Percentiles rank a stretch among this genome's conserved stretches.
phyloP scores from a whole-genome alignment of 345 rosid genomes.

The Carallia brachiata region DNA sequence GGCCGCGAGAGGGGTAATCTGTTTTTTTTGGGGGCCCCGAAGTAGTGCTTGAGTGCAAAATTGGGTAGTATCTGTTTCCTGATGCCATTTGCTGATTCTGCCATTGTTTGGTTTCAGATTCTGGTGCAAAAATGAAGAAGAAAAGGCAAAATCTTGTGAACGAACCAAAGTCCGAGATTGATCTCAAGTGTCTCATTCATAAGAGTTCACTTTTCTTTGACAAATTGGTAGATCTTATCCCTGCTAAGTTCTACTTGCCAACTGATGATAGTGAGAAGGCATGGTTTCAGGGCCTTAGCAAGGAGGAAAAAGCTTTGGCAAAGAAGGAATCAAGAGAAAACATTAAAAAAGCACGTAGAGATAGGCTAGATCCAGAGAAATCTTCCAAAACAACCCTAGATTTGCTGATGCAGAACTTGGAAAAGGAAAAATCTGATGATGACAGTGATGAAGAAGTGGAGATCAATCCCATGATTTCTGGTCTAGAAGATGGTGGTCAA shows the following conservation, averaged over 20 bases:
- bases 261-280: constrained; percentile 64
- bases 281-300: constrained; percentile 83
- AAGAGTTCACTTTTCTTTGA: constrained; percentile 61
- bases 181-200: constrained; percentile 50
- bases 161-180: constrained; percentile 12
- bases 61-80: not conserved
- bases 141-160: constrained; percentile 25
- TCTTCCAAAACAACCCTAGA: constrained; percentile 54
- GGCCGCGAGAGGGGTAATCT: too few species aligned
- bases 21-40: too few species aligned
- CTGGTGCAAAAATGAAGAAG: constrained; percentile 42
- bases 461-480: constrained; percentile 33
- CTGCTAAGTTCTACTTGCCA: constrained; percentile 83
- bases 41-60: too few species aligned
- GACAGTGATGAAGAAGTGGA: constrained; percentile 46
- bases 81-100: not conserved
- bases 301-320: constrained; percentile 56
- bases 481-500: constrained; percentile 36
- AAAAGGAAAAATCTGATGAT: constrained; percentile 45
- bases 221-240: constrained; percentile 70
- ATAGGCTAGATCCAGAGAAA: constrained; percentile 71
- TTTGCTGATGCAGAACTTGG: constrained; percentile 60
- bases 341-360: constrained; percentile 76
- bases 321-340: constrained; percentile 65
- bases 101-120: constrained; percentile 4